Evolutionary conservation across 805 yeast species (phyloP), one percentile per base, ranked within the genome.

Genomic region (Isabelozyma gotoi): DNA sequence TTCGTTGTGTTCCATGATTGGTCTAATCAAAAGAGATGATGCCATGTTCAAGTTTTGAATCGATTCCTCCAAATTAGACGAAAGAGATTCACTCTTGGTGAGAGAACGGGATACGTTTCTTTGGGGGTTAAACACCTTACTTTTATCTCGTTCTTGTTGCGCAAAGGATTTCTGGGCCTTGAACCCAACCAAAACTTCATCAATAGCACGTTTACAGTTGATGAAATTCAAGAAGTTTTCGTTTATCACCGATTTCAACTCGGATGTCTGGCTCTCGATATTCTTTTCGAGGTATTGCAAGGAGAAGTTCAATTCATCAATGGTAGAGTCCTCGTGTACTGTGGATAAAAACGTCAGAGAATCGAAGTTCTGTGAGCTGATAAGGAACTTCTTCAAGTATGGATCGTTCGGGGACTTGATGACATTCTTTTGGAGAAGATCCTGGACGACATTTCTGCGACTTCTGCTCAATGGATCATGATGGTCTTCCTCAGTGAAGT

Each of bases 1-100:
- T 19, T 55, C 52, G 42, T 64, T 62, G 43, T 67, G 67, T 31
- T 71, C 76, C 48, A 61, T 53, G 11, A 71, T 65, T 5, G 77
- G 77, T 36, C 74, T 54, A 21, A 71, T 68, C 62, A 68, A 62
- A 35, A 68, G 51, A 6, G 70, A 52, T 0, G 74, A 61, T 1
- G 70, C 57, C 27, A 65, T 49, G 41, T 68, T 70, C 38, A 71
- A 52, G 47, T 68, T 67, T 43, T 68, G 68, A 32, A 71, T 56
- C 3, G 71, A 56, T 38, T 62, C 68, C 49, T 71, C 77, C 31
- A 71, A 55, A 41, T 64, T 73, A 4, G 65, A 51, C 19, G 55
- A 53, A 24, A 71, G 53, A 1, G 68, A 47, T 11, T 59, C 63
- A 35, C 59, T 54, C 14, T 50, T 47, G 40, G 39, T 48, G 34